phyloP scores from a whole-genome alignment of 2,329 filamentous ascomycete species.

The Trichoderma citrinoviride region DNA sequence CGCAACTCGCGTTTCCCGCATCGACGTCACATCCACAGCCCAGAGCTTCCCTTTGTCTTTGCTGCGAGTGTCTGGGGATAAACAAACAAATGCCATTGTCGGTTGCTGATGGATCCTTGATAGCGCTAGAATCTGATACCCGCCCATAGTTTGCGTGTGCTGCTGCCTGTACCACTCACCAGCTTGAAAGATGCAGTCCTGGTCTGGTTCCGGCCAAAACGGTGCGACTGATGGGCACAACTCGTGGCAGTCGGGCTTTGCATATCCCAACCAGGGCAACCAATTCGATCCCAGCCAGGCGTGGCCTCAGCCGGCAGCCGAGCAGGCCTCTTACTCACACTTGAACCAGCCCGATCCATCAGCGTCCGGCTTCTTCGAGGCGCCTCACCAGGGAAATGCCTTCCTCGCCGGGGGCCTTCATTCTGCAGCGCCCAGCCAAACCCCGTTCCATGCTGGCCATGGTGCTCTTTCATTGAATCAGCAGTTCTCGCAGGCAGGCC shows the following conservation, averaged over 20 bases:
- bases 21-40: slow-evolving; percentile 23
- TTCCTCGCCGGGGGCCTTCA: slow-evolving; percentile 35
- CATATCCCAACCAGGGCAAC: slow-evolving; percentile 34
- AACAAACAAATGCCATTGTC: slow-evolving; percentile 18
- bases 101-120: slow-evolving; percentile 32
- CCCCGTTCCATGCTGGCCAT: slow-evolving; percentile 35
- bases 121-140: slow-evolving; percentile 31
- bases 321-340: slow-evolving; percentile 36
- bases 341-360: slow-evolving; percentile 34
- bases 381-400: slow-evolving; percentile 34
- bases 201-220: slow-evolving; percentile 38
- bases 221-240: slow-evolving; percentile 36
- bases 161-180: slow-evolving; percentile 16
- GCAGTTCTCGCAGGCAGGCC: slow-evolving; percentile 35
- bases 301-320: slow-evolving; percentile 39
- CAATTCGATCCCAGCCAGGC: slow-evolving; percentile 41
- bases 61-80: background rate
- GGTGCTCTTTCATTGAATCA: slow-evolving; percentile 34
- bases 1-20: slow-evolving; percentile 23
- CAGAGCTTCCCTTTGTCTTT: background rate
- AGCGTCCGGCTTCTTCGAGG: slow-evolving; percentile 37
- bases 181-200: slow-evolving; percentile 41
- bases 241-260: slow-evolving; percentile 38
- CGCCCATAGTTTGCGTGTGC: slow-evolving; percentile 26
- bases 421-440: slow-evolving; percentile 30